Evolutionary conservation across 225 moss, liverwort and hornwort species (phyloP).

Genomic region (Asterella californica): DNA sequence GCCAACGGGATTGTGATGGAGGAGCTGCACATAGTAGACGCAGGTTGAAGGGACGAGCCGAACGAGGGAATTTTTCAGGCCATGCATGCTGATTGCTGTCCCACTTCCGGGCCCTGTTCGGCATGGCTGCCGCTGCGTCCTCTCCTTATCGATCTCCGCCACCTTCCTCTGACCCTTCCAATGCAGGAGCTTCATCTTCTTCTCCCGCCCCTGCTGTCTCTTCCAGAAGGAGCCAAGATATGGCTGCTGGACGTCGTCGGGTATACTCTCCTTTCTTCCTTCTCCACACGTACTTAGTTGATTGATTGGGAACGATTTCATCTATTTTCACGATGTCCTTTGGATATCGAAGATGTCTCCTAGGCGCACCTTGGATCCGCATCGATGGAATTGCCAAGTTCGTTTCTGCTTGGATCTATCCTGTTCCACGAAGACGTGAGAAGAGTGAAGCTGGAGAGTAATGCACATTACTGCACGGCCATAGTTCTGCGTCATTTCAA

Average conservation of each 20-base stretch:
- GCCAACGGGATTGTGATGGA: constrained; percentile 15
- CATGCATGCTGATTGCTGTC: constrained; percentile 35
- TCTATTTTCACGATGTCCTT: background rate
- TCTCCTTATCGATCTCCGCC: constrained; percentile 33
- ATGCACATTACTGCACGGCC: background rate
- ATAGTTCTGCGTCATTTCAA: background rate
- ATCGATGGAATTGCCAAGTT: background rate
- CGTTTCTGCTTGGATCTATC: background rate
- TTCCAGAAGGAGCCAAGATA: constrained; percentile 34
- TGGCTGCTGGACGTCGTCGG: constrained; percentile 49
- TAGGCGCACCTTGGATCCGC: background rate
- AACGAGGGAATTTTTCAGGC: constrained; percentile 8
- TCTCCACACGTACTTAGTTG: background rate
- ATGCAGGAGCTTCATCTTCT: constrained; percentile 30
- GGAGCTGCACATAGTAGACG: constrained; percentile 1
- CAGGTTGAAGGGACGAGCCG: constrained; percentile 19
- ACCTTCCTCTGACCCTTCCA: constrained; percentile 16
- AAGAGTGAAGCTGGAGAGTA: background rate
- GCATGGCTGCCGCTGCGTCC: constrained; percentile 50
- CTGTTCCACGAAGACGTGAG: background rate
- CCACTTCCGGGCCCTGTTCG: constrained; percentile 26
- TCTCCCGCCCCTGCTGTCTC: constrained; percentile 18
- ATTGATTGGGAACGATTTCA: background rate
- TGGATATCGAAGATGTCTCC: background rate
- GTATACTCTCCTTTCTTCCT: constrained; percentile 8